These are phyloP conservation scores for Capsicum pubescens DNA, from an alignment of 257 asterid species.

Conservation along the genomic window DNA sequence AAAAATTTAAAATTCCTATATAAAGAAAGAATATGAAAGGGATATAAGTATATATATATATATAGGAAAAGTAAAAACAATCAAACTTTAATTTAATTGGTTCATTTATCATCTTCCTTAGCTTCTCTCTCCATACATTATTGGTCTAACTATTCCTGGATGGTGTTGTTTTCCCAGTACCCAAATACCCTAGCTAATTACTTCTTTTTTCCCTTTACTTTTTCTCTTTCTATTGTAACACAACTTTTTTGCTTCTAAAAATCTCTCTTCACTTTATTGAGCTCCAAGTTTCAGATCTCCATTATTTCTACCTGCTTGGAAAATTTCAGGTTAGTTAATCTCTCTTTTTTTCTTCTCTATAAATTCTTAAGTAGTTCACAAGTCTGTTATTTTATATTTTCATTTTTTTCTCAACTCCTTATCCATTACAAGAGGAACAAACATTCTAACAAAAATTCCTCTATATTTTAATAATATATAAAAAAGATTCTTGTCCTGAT, in stretches of 20 bases:
- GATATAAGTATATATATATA: background rate
- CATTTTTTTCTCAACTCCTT: background rate
- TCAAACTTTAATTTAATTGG: background rate
- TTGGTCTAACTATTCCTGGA: background rate
- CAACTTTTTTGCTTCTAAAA: background rate
- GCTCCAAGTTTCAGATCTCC: constrained; percentile 24
- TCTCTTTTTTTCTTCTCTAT: background rate
- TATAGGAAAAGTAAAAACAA: background rate
- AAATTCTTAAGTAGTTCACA: background rate
- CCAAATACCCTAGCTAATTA: background rate
- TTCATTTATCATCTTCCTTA: background rate
- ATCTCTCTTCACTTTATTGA: background rate
- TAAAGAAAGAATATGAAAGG: background rate
- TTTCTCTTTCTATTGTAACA: constrained; percentile 4
- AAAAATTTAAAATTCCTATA: no score
- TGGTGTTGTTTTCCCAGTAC: background rate
- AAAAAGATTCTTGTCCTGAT: background rate
- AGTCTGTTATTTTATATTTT: background rate
- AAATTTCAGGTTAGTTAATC: background rate
- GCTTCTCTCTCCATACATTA: background rate
- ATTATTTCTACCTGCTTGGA: constrained; percentile 6
- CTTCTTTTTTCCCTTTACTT: background rate
- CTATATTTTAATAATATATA: background rate
- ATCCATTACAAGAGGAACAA: constrained; percentile 10
- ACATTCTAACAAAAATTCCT: background rate